These are phyloP conservation scores for Astragalus membranaceus DNA, from an alignment of 306 rosid genomes.

Conservation along the genomic window DNA sequence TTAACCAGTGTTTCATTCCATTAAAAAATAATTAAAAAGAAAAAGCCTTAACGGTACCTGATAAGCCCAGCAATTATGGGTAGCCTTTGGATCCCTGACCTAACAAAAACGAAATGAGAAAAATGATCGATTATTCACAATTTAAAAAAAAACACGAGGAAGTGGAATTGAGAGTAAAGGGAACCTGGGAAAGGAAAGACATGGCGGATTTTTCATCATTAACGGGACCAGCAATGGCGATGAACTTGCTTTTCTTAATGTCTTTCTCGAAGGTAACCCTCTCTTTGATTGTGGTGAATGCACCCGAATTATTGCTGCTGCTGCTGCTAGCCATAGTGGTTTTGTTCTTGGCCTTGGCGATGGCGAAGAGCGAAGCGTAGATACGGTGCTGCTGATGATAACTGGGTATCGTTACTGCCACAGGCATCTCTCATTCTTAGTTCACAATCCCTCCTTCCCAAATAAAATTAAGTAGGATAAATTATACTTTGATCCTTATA, in stretches of 20 bases:
- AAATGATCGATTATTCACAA: neutral
- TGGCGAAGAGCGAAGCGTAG: conserved; percentile 37
- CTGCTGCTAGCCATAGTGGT: conserved; percentile 40
- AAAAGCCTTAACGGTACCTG: conserved; percentile 38
- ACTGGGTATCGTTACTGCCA: conserved; percentile 18
- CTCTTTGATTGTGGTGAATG: conserved; percentile 64
- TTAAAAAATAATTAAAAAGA: neutral
- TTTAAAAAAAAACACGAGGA: neutral
- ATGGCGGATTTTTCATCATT: conserved; percentile 70
- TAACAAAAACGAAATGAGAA: conserved; percentile 17
- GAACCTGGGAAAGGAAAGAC: conserved; percentile 75
- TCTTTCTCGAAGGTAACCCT: conserved; percentile 54
- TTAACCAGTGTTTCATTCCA: neutral
- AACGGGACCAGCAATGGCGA: conserved; percentile 72
- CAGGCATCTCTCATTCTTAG: conserved; percentile 27
- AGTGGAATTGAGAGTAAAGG: neutral
- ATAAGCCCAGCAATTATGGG: conserved; percentile 94
- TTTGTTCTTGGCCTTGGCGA: conserved; percentile 29
- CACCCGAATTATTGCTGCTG: conserved; percentile 36
- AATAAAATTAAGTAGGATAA: neutral
- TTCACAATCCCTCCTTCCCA: neutral
- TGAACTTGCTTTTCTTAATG: conserved; percentile 86
- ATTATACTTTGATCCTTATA: too few relatives aligned
- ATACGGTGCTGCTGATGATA: conserved; percentile 18
- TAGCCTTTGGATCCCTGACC: conserved; percentile 83